Percentiles rank a stretch among this genome's conserved stretches.
Evolutionary conservation across 768 basidiomycete species (phyloP).

Genomic region (Strobilomyces confusus): DNA sequence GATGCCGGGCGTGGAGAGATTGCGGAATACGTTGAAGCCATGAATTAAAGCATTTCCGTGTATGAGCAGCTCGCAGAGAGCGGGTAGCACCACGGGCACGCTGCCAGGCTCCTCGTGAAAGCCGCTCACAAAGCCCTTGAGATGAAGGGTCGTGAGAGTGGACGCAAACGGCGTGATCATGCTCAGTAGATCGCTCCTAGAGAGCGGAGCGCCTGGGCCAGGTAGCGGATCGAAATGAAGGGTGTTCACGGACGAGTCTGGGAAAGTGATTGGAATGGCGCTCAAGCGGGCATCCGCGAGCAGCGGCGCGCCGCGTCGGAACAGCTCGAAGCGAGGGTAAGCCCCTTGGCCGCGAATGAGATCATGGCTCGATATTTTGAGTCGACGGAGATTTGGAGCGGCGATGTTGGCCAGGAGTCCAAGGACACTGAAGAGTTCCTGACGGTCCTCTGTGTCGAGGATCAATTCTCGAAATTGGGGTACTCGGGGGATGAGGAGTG

Average conservation of each 20-base stretch:
- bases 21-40: constrained; percentile 34
- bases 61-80: constrained; percentile 27
- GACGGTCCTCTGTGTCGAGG: constrained; percentile 29
- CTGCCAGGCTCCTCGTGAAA: constrained; percentile 32
- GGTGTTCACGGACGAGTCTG: constrained; percentile 23
- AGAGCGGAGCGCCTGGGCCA: constrained; percentile 27
- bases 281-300: constrained; percentile 32
- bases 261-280: constrained; percentile 31
- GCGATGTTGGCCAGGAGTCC: constrained; percentile 20
- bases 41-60: constrained; percentile 31
- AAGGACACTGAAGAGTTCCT: constrained; percentile 26
- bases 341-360: constrained; percentile 22
- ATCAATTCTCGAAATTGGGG: constrained; percentile 30
- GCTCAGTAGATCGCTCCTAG: constrained; percentile 25
- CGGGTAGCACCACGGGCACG: constrained; percentile 29
- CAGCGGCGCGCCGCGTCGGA: constrained; percentile 29
- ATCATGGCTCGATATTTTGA: constrained; percentile 30
- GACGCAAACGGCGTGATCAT: constrained; percentile 27
- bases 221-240: constrained; percentile 35
- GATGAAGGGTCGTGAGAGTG: constrained; percentile 30
- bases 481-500: constrained; percentile 30
- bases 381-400: constrained; percentile 26
- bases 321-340: constrained; percentile 30
- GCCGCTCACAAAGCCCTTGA: constrained; percentile 31
- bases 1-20: constrained; percentile 30